Base-by-base conservation (phyloP, 2,329 filamentous ascomycete genomes). In the Elsinoe fawcettii region DNA sequence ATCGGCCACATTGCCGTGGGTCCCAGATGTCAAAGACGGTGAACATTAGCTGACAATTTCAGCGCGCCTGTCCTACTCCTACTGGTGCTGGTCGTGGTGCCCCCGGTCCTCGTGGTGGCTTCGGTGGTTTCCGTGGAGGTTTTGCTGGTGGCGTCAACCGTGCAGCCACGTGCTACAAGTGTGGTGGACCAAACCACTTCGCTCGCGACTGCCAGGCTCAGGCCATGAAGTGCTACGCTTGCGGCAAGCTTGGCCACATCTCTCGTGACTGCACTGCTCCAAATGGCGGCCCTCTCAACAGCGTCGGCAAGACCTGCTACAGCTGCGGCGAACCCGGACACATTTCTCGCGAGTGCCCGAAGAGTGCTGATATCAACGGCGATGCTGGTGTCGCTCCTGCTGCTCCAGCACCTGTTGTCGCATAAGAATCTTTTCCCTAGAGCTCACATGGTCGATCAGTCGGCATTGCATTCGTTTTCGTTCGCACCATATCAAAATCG, bases 151-250 rank as follows among this genome's bases (percentile, higher is more conserved):
- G 84, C 63, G 84, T 83, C 56, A 82, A 85, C 66, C 79, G 82
- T 59, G 75, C 81, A 61, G 81, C 82, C 22, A 84, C 79, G 58
- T 86, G 83, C 77, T 85, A 85, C 77, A 85, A 85, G 75, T 86
- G 83, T 64, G 83, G 83, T 66, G 83, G 92, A 32, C 93, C 93
- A 60, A 99, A 99, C 80, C 93, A 99, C 77, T 99, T 95, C 71
- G 93, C 93, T 63, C 88, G 93, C 63, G 93, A 99, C 70, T 99
- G 93, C 80, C 93, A 97, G 79, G 91, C 93, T 65, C 90, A 96
- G 75, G 89, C 90, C 62, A 95, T 96, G 90, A 96, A 96, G 79
- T 96, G 91, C 81, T 96, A 96, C 69, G 91, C 91, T 64, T 96
- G 91, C 71, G 91, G 91, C 71, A 96, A 96, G 79, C 84, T 95